Evolutionary conservation across 1,284 basidiomycete genomes (phyloP), one percentile per base, ranked within the genome.

Genomic region (Lignosus rhinocerotis): DNA sequence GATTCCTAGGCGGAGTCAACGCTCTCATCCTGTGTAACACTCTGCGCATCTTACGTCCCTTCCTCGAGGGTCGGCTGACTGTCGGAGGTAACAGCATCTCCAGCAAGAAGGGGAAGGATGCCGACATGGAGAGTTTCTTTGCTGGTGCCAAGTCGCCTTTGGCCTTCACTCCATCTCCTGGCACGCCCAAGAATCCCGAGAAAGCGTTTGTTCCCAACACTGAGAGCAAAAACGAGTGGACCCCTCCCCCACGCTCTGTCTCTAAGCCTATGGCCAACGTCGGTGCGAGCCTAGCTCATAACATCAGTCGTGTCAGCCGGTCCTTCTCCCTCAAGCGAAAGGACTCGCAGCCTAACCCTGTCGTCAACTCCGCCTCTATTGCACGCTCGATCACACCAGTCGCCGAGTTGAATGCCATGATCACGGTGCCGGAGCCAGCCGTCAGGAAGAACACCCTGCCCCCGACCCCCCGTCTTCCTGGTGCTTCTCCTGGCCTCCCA

Each of bases 11-110:
- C 45, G 65, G 84, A 25, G 81, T 82, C 12, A 86, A 90, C 64
- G 84, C 86, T 19, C 57, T 79, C 9, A 75, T 90, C n/a, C 76
- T 89, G 31, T 83, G 80, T 73, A 88, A 87, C 67, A 88, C 85
- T 3, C 80, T 88, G 66, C 79, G 84, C n/a, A 77, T 87, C 48
- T 73, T 90, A 38, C 75, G 77, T n/a, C 81, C 81, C 21, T 80
- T 80, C 30, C 78, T 86, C 16, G 63, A 72, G 52, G 45, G 60
- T 11, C 51, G 54, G 56, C 50, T 55, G 30, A 53, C 48, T 16
- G 32, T 54, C 30, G 39, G 53, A 10, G 30, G 47, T 42, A n/a
- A n/a, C 48, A 49, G 41, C 32, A 39, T 36, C 17, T 32, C 43
- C 14, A 49, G 30, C 19, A 49, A 51, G 44, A 48, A 48, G 44